These are phyloP conservation scores for Thielaviopsis punctulata DNA, from an alignment of 2,329 filamentous ascomycete genomes.

Conservation along the genomic window DNA sequence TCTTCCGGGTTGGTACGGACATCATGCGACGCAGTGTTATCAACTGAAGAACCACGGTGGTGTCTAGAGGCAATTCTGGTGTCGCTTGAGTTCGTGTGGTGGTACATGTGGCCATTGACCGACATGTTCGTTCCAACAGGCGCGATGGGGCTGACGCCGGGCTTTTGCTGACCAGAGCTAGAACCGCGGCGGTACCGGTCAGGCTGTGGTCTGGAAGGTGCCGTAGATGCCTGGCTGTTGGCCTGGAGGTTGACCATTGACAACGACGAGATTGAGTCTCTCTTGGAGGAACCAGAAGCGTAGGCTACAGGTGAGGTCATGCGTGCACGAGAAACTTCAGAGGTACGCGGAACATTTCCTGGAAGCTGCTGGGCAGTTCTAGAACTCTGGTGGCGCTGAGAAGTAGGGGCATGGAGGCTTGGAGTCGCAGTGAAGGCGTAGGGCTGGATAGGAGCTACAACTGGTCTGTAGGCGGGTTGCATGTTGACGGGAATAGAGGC, in stretches of 20 bases:
- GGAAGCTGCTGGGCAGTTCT: conserved; percentile 22
- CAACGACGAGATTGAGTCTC: conserved; percentile 12
- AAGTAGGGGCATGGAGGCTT: conserved; percentile 35
- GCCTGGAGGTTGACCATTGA: conserved; percentile 18
- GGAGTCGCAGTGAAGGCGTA: conserved; percentile 64
- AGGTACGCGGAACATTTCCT: conserved; percentile 12
- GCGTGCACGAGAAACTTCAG: conserved; percentile 16
- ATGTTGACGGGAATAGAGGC: conserved; percentile 22
- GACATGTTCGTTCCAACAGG: conserved; percentile 15
- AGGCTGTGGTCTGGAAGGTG: conserved; percentile 49
- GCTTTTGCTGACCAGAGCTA: conserved; percentile 28
- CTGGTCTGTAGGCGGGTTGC: conserved; percentile 9
- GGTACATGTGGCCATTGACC: conserved; percentile 15
- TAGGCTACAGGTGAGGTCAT: not conserved
- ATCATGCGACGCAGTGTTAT: not conserved
- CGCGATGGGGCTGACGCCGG: conserved; percentile 20
- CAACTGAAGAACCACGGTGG: conserved; percentile 4
- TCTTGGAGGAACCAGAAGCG: not conserved
- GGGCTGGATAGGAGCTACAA: conserved; percentile 45
- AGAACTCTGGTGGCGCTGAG: conserved; percentile 34
- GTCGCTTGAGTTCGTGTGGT: conserved; percentile 15
- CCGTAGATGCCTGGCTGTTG: conserved; percentile 20
- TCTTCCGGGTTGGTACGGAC: conserved; percentile 20
- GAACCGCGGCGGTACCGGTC: conserved; percentile 62
- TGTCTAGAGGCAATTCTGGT: conserved; percentile 13